These are phyloP conservation scores for Phytophthora ohioensis DNA, from an alignment of 352 stramenopile species.

Conservation along the genomic window DNA sequence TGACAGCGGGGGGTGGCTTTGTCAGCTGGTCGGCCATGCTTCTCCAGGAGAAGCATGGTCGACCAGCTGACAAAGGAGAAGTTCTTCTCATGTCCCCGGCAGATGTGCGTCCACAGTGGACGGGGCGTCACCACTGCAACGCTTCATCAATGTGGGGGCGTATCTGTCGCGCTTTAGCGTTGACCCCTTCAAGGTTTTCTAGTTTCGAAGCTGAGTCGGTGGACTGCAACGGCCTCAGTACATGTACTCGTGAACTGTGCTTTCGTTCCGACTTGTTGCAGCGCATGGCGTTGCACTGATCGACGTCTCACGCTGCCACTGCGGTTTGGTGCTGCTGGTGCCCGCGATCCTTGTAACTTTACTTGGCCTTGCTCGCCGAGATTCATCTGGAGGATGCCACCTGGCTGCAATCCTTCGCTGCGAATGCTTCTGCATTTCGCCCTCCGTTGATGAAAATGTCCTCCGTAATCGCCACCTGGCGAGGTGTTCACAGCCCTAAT, in stretches of 20 bases:
- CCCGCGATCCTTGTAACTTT: background rate
- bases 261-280: conserved; percentile 5
- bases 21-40: conserved; percentile 34
- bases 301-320: conserved; percentile 8
- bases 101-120: conserved; percentile 14
- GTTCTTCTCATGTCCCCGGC: conserved; percentile 11
- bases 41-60: conserved; percentile 27
- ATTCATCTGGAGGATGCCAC: conserved; percentile 23
- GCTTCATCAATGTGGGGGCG: no score
- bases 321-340: background rate
- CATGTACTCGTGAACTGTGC: background rate
- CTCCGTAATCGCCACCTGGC: background rate
- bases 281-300: conserved; percentile 13
- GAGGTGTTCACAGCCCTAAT: background rate
- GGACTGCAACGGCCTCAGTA: background rate
- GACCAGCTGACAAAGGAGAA: conserved; percentile 24
- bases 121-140: no score
- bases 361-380: background rate
- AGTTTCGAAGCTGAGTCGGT: background rate
- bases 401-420: conserved; percentile 4
- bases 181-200: conserved; percentile 19
- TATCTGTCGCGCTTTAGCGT: conserved; percentile 19
- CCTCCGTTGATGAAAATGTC: background rate
- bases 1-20: conserved; percentile 15
- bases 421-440: background rate